Conservation (phyloP, 2,329 filamentous ascomycete genomes). For the Phyllosticta citrichinensis region DNA sequence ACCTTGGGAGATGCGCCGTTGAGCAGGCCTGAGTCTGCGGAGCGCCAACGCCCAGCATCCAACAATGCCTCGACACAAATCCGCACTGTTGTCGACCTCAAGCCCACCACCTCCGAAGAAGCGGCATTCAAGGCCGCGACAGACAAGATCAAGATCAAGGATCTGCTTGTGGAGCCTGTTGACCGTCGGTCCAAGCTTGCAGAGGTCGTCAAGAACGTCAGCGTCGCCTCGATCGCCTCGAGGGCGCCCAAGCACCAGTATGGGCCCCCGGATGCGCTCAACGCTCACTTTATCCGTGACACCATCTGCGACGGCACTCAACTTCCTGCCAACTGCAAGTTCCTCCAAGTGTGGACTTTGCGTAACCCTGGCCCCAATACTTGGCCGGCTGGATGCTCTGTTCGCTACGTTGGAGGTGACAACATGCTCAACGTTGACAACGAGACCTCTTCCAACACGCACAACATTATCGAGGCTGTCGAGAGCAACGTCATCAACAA, state of each 20-base stretch:
- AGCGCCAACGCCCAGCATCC: conserved; percentile 36
- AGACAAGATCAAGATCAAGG: conserved; percentile 32
- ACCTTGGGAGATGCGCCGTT: conserved; percentile 57
- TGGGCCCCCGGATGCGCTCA: conserved; percentile 29
- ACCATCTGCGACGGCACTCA: conserved; percentile 68
- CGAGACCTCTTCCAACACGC: conserved; percentile 65
- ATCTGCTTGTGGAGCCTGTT: conserved; percentile 26
- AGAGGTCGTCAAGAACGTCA: conserved; percentile 14
- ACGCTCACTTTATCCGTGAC: conserved; percentile 67
- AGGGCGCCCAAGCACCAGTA: neutral
- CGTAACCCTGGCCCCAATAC: conserved; percentile 67
- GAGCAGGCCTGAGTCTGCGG: conserved; percentile 41
- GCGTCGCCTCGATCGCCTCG: conserved; percentile 5
- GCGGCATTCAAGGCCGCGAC: conserved; percentile 25
- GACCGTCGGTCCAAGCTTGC: conserved; percentile 25
- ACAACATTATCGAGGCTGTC: conserved; percentile 65
- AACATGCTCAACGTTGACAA: conserved; percentile 91
- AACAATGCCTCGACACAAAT: conserved; percentile 51
- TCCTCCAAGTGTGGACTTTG: conserved; percentile 86
- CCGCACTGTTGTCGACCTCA: conserved; percentile 50
- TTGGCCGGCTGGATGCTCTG: conserved; percentile 84
- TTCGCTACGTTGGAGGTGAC: conserved; percentile 87
- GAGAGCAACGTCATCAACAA: conserved; percentile 70
- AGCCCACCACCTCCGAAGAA: conserved; percentile 42
- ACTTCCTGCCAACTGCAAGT: conserved; percentile 59